Evolutionary conservation across 2,329 filamentous ascomycete species (phyloP).

Genomic region (Didymosphaeria variabile): DNA sequence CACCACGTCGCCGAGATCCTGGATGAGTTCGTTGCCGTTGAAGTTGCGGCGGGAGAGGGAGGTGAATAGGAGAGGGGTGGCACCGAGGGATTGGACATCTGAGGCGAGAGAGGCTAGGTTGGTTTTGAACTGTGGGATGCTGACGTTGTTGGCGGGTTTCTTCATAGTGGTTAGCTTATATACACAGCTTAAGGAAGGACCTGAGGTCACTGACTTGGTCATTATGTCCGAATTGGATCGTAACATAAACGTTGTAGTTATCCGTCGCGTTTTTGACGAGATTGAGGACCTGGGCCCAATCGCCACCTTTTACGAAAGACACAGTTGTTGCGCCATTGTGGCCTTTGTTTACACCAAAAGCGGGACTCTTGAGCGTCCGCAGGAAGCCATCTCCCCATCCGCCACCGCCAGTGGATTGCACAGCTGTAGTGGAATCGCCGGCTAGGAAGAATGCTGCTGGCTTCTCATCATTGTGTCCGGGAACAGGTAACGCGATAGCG

Average conservation of each 20-base stretch:
- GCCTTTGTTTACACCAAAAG: slow-evolving; percentile 64
- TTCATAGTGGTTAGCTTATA: slow-evolving; percentile 40
- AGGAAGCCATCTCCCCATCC: slow-evolving; percentile 67
- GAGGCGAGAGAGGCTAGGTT: slow-evolving; percentile 58
- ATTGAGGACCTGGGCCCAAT: slow-evolving; percentile 61
- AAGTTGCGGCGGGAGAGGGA: slow-evolving; percentile 62
- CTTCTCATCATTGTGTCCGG: slow-evolving; percentile 3
- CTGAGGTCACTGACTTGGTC: slow-evolving; percentile 53
- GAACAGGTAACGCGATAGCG: not conserved
- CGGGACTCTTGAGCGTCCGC: slow-evolving; percentile 55
- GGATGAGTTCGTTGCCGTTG: slow-evolving; percentile 51
- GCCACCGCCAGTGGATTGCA: slow-evolving; percentile 32
- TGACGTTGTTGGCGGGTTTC: slow-evolving; percentile 53
- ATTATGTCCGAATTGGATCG: slow-evolving; percentile 69
- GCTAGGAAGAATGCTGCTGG: slow-evolving; percentile 43
- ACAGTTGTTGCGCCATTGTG: slow-evolving; percentile 64
- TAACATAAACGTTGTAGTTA: slow-evolving; percentile 59
- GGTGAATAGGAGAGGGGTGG: slow-evolving; percentile 59
- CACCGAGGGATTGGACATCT: slow-evolving; percentile 42
- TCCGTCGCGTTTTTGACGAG: slow-evolving; percentile 48
- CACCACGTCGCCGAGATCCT: slow-evolving; percentile 59
- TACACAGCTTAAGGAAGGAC: too few species aligned
- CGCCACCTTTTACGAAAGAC: slow-evolving; percentile 61
- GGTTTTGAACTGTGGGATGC: slow-evolving; percentile 56
- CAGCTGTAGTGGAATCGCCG: slow-evolving; percentile 49